phyloP scores from a whole-genome alignment of 768 basidiomycete genomes.

The Tylopilus sp. region DNA sequence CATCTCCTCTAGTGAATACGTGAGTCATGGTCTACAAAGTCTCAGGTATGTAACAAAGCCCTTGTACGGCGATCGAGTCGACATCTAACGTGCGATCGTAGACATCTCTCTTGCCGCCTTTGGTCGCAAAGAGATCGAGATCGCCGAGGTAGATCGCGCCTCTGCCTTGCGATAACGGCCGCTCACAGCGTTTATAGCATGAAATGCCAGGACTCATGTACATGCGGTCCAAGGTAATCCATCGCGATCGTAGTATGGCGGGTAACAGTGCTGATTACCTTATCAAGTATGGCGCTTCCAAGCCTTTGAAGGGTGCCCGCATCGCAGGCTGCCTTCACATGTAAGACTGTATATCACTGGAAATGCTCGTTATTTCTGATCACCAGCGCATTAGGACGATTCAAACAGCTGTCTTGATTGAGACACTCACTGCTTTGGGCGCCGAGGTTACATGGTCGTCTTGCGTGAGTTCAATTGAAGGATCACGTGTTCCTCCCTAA shows the following conservation, averaged over 20 bases:
- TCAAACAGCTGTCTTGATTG: slow-evolving; percentile 97
- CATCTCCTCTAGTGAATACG: slow-evolving; percentile 12
- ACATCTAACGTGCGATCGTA: slow-evolving; percentile 26
- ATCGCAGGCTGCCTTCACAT: slow-evolving; percentile 99
- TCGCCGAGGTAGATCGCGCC: slow-evolving; percentile 77
- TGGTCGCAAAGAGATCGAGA: slow-evolving; percentile 99
- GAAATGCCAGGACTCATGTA: slow-evolving; percentile 97
- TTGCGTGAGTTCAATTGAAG: slow-evolving; percentile 56
- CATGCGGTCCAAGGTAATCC: slow-evolving; percentile 76
- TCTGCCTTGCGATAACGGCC: slow-evolving; percentile 9
- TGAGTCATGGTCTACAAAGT: slow-evolving; percentile 82
- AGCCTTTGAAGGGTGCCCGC: slow-evolving; percentile 92
- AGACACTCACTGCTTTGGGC: slow-evolving; percentile 92
- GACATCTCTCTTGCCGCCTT: slow-evolving; percentile 98
- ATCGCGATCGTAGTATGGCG: not conserved
- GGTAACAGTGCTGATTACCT: slow-evolving; percentile 9
- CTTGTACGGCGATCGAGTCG: not conserved
- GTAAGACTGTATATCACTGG: slow-evolving; percentile 40
- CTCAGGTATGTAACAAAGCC: slow-evolving; percentile 51
- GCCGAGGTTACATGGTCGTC: slow-evolving; percentile 99
- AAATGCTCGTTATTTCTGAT: not conserved
- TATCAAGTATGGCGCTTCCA: slow-evolving; percentile 64
- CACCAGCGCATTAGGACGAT: slow-evolving; percentile 71
- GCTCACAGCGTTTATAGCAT: slow-evolving; percentile 46
- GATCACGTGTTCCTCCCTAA: not conserved